Base-by-base conservation (phyloP, 345 rosid genomes). In the Noccaea caerulescens region DNA sequence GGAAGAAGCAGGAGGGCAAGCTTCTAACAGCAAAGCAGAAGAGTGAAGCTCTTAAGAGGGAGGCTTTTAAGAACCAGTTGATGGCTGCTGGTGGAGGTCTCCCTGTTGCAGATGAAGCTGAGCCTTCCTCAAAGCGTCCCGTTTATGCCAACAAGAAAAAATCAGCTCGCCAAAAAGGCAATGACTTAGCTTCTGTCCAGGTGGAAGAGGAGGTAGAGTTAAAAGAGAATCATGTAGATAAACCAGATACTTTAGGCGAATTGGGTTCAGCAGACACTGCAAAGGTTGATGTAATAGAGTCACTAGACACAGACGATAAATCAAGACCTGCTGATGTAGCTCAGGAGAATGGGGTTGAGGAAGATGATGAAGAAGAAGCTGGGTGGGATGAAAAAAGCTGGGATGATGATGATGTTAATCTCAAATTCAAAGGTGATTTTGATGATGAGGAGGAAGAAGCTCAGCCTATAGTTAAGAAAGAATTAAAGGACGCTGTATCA, bases 371-470 rank as follows among this genome's bases (percentile, higher is more conserved):
- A n/a, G 93, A 82, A 10, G 92, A 83, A 27, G 30, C 30, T 53
- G 98, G 86, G 66, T 94, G 99, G 97, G 99, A 94, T 81, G 92
- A 90, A 43, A 94, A 94, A 80, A 91, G 87, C 76, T 94, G 95
- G 99, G 98, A 93, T 95, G 99, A 94, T 95, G 99, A 94, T 83
- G 89, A 82, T 71, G 81, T 94, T 60, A 86, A 82, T 81, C 83
- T 91, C 68, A 82, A 81, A 60, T 75, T 91, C 46, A 91, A 91
- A 68, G 87, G 90, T 72, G 86, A 90, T 50, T 94, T 94, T 66
- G 98, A 86, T 78, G 99, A 94, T 54, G 97, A 94, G 63, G 94
- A 93, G 77, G 86, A 58, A 46, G 92, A 81, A 65, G 80, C 91
- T 55, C 82, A 91, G 73, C 69, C 64, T 53, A 72, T 72, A n/a